phyloP scores from a whole-genome alignment of 2,329 filamentous ascomycete species.

The Aspergillus aculeatinus region DNA sequence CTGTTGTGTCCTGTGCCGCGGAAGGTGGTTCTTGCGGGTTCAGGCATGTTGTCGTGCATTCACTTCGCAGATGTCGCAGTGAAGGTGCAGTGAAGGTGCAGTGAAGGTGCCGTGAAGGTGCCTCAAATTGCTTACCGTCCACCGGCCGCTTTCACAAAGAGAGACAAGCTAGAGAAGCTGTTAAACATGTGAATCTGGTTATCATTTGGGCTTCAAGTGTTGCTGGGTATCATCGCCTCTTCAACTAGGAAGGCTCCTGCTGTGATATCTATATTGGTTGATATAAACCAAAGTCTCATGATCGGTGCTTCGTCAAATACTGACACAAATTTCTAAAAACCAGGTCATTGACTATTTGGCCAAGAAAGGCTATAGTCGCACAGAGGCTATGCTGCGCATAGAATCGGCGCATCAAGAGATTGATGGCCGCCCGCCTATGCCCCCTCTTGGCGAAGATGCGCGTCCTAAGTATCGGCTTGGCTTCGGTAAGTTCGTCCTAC shows the following conservation, averaged over 20 bases:
- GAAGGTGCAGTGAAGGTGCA: neutral
- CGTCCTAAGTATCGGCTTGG: slow-evolving; percentile 75
- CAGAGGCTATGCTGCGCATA: slow-evolving; percentile 86
- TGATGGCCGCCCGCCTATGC: slow-evolving; percentile 76
- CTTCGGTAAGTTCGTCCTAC: slow-evolving; percentile 51
- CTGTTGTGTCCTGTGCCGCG: neutral
- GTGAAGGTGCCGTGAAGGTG: neutral
- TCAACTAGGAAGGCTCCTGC: neutral
- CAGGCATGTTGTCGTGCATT: neutral
- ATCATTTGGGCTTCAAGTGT: neutral
- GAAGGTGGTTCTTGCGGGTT: neutral
- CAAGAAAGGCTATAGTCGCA: slow-evolving; percentile 91
- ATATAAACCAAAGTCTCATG: neutral
- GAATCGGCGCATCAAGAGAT: slow-evolving; percentile 82
- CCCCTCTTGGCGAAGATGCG: slow-evolving; percentile 65
- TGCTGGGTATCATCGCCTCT: neutral
- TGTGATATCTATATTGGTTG: neutral
- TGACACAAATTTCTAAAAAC: neutral
- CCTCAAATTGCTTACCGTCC: neutral
- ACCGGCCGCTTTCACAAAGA: neutral
- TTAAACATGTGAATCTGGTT: neutral
- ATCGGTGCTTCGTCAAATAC: neutral
- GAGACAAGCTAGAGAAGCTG: neutral
- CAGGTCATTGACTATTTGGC: slow-evolving; percentile 91
- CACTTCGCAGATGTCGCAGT: neutral